Conservation (phyloP, 2,329 filamentous ascomycete species). For the Lachnellula suecica region DNA sequence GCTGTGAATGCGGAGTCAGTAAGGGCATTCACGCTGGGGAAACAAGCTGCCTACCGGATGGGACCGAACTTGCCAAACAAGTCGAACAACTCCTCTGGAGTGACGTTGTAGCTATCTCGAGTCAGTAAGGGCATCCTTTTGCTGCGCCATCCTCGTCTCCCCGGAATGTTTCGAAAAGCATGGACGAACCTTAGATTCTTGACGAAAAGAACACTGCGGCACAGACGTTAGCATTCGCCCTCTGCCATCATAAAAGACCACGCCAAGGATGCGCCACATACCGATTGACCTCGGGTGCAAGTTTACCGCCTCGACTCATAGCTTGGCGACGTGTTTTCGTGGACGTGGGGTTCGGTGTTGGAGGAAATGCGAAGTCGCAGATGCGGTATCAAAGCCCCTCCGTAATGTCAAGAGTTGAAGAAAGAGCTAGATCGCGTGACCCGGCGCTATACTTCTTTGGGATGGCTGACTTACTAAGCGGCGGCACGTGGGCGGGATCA, state of each 20-base stretch:
- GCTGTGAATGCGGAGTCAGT: constrained; percentile 46
- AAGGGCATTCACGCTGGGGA: constrained; percentile 3
- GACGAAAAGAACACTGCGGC: constrained; percentile 91
- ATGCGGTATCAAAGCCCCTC: constrained; percentile 3
- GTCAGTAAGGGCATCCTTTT: constrained; percentile 54
- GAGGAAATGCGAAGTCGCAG: constrained; percentile 4
- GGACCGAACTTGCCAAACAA: constrained; percentile 97
- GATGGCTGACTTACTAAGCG: too few relatives aligned
- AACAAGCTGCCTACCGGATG: constrained; percentile 70
- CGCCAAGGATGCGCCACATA: constrained; percentile 55
- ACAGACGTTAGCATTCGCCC: constrained; percentile 24
- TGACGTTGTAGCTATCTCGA: constrained; percentile 86
- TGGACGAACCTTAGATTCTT: constrained; percentile 90
- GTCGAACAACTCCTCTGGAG: constrained; percentile 95
- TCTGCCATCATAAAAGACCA: constrained; percentile 3
- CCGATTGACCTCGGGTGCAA: constrained; percentile 99
- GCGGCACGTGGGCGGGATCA: too few relatives aligned
- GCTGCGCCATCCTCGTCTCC: constrained; percentile 37
- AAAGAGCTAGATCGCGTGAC: constrained; percentile 1
- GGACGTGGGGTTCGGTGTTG: constrained; percentile 4
- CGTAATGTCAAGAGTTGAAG: constrained; percentile 15
- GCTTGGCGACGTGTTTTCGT: constrained; percentile 50
- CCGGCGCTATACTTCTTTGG: constrained; percentile 3
- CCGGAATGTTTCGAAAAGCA: constrained; percentile 14
- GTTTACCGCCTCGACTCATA: constrained; percentile 96